Percentiles rank a stretch among this genome's conserved stretches.
These are phyloP conservation scores for Kwoniella sp. DNA, from an alignment of 768 basidiomycete species.

Conservation along the genomic window DNA sequence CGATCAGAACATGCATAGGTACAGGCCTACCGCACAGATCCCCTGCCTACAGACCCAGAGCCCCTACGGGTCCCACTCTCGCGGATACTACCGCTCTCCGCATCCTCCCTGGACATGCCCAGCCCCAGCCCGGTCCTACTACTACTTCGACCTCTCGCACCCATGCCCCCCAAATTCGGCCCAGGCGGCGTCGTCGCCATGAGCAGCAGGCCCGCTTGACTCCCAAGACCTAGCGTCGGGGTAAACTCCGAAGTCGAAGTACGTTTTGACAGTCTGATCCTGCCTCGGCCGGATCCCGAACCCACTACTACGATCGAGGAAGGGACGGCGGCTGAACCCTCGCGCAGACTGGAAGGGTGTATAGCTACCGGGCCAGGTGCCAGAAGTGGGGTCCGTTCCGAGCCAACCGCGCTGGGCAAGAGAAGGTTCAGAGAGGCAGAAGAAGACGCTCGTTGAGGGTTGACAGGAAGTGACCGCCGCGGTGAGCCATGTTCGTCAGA, in stretches of 20 bases:
- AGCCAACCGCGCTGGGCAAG: too few relatives aligned
- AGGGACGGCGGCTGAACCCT: too few relatives aligned
- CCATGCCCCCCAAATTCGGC: neutral
- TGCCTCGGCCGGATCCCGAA: too few relatives aligned
- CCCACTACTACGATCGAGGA: too few relatives aligned
- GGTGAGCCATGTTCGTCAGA: too few relatives aligned
- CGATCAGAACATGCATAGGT: too few relatives aligned
- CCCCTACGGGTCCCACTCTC: constrained; percentile 1
- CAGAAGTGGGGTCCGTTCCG: constrained; percentile 24
- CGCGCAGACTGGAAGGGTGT: too few relatives aligned
- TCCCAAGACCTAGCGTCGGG: constrained; percentile 24
- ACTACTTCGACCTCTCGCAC: constrained; percentile 15
- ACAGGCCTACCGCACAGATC: too few relatives aligned
- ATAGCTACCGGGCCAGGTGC: too few relatives aligned
- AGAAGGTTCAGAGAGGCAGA: constrained; percentile 21
- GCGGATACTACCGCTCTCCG: neutral
- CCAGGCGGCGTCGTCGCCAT: constrained; percentile 36
- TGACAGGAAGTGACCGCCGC: neutral
- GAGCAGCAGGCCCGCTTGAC: constrained; percentile 40
- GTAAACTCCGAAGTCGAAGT: constrained; percentile 28
- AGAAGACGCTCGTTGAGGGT: constrained; percentile 14
- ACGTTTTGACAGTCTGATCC: neutral
- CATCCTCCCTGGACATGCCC: neutral
- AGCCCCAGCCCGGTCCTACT: constrained; percentile 9
- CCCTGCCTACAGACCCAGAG: neutral